Base-by-base conservation (phyloP, 1,284 basidiomycete species). In the Lignosus rhinocerotis region DNA sequence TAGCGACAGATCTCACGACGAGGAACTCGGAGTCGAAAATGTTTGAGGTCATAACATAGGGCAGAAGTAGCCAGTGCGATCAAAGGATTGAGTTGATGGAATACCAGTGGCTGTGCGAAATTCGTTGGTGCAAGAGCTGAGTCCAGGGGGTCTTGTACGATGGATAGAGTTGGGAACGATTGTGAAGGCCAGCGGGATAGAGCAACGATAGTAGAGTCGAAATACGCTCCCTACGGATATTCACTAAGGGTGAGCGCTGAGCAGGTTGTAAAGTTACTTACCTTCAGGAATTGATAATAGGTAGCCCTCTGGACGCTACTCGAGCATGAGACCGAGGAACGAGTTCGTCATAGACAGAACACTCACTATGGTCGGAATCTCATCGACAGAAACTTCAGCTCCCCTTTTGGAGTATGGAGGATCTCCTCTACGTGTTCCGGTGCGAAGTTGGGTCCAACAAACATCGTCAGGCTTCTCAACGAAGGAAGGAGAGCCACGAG, bases 41-140 rank as follows among this genome's bases (percentile, higher is more conserved):
- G 72, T 9, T 68, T 75, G 47, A 86, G 70, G 16, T 76, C 69
- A 34, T 64, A 68, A 31, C 80, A 60, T 39, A 74, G 72, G 0
- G 76, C 71, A 3, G 87, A 84, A 46, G 75, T 74, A 8, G 81
- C 69, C 48, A 90, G 74, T 1, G 66, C 63, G 2, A 78, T 64
- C 54, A 84, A 67, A 2, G 79, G 71, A 44, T 86, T 80, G 33
- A 90, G 76, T 17, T 78, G 78, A 68, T 88, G 88, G 74, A 91
- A 90, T 5, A 90, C 87, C 51, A 91, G 72, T 0, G 89, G 88
- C 66, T 91, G 88, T 1, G 89, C 88, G 59, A 91, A 91, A 42
- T 61, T 73, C 55, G 51, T 62, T 56, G 69, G 64, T 14, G 73
- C 70, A 56, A 74, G 69, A 38, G 66, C 56, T 2, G 75, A 67